These are phyloP conservation scores for Cladorrhinum sp. DNA, from an alignment of 2,329 filamentous ascomycete species.

Conservation along the genomic window DNA sequence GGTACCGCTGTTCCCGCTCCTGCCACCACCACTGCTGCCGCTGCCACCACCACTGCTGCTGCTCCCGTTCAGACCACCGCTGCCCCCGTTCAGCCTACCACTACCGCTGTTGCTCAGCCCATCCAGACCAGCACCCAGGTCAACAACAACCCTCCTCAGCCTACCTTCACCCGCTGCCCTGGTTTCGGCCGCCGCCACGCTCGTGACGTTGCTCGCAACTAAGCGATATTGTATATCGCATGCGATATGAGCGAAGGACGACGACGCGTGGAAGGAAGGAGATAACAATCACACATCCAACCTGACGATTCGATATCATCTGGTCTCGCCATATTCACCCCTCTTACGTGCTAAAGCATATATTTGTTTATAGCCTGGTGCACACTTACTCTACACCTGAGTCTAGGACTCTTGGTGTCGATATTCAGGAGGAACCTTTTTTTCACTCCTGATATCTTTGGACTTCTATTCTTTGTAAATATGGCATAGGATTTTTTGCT, in stretches of 20 bases:
- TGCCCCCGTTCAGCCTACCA: constrained; percentile 1
- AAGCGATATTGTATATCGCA: not conserved
- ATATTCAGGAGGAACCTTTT: not conserved
- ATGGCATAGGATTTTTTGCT: not conserved
- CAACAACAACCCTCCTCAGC: constrained; percentile 3
- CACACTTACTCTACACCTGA: not conserved
- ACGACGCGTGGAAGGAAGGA: not conserved
- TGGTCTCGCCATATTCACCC: not conserved
- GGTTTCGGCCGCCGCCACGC: constrained; percentile 17
- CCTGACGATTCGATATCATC: not conserved
- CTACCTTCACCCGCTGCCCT: constrained; percentile 14
- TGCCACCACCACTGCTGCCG: constrained; percentile 13
- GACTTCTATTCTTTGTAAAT: constrained; percentile 9
- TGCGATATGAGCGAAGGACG: not conserved
- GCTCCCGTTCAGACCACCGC: constrained; percentile 7
- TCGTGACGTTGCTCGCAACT: constrained; percentile 7
- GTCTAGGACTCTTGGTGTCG: not conserved
- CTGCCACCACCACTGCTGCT: constrained; percentile 10
- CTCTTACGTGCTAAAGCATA: not conserved
- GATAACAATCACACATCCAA: not conserved
- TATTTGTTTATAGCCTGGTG: not conserved
- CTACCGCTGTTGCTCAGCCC: not conserved
- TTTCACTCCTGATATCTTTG: not conserved
- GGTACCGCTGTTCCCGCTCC: constrained; percentile 15
- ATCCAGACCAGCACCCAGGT: not conserved